Evolutionary conservation across 208 protist species (phyloP).

Genomic region (Leishmania gerbilli): DNA sequence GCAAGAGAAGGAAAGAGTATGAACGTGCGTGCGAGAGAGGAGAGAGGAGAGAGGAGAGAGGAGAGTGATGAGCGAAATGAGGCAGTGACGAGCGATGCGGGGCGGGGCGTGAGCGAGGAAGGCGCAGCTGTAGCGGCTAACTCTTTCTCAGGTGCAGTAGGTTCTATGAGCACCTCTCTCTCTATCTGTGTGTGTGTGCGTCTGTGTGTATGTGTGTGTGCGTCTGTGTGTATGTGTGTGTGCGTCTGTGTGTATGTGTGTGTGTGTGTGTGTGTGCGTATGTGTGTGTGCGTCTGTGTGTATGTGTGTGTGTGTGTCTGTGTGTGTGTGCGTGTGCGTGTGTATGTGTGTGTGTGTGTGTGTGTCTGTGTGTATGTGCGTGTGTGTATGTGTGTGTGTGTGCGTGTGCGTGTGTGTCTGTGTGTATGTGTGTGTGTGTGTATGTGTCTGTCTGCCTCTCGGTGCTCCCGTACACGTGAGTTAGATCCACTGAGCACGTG

Average conservation of each 20-base stretch:
- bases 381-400: not conserved
- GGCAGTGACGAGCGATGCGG: not conserved
- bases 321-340: too few species aligned
- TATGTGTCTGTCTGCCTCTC: not conserved
- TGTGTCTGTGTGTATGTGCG: not conserved
- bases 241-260: not conserved
- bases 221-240: too few species aligned
- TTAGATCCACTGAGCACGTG: not conserved
- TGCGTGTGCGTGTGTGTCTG: not conserved
- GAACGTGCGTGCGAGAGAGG: not conserved
- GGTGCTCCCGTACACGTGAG: not conserved
- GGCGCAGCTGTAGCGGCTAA: not conserved
- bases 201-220: not conserved
- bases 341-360: not conserved
- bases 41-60: not conserved
- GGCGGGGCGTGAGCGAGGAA: not conserved
- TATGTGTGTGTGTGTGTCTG: not conserved
- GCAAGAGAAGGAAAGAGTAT: not conserved
- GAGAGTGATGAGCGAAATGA: not conserved
- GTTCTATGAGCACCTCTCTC: not conserved
- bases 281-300: not conserved
- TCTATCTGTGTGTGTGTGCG: not conserved
- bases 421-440: not conserved
- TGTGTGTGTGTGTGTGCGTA: not conserved
- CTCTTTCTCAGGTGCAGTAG: not conserved